Percentiles rank a stretch among this genome's conserved stretches.
These are phyloP conservation scores for Cicer bijugum DNA, from an alignment of 306 rosid species.

Conservation along the genomic window DNA sequence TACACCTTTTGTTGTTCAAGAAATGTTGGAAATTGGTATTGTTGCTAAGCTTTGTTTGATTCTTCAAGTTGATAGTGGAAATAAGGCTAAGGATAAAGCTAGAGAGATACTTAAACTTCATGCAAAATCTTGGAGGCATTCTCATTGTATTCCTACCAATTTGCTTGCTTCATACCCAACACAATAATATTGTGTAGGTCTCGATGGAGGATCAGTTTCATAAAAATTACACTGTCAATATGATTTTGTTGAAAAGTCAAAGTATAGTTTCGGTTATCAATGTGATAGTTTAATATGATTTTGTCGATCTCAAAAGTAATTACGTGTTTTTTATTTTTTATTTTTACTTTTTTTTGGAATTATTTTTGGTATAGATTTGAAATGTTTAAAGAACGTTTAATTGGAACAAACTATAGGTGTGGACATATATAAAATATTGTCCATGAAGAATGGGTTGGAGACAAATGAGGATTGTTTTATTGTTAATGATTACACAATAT, in stretches of 20 bases:
- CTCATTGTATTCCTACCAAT: conserved; percentile 62
- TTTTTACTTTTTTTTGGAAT: not conserved
- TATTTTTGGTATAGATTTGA: conserved; percentile 29
- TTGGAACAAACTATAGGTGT: not conserved
- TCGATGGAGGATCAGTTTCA: too few relatives aligned
- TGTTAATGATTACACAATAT: not conserved
- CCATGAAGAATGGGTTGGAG: not conserved
- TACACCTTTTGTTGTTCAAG: conserved; percentile 55
- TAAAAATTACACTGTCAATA: too few relatives aligned
- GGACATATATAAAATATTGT: conserved; percentile 19
- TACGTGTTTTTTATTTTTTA: not conserved
- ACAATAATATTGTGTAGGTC: too few relatives aligned
- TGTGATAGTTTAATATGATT: too few relatives aligned
- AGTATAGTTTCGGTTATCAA: too few relatives aligned
- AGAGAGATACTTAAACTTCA: conserved; percentile 74
- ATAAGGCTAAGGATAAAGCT: conserved; percentile 73
- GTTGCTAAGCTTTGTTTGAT: conserved; percentile 77
- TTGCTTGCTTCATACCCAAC: conserved; percentile 58
- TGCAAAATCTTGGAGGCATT: conserved; percentile 62
- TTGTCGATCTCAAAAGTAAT: not conserved
- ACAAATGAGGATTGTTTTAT: not conserved
- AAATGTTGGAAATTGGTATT: conserved; percentile 74
- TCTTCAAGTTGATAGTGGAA: conserved; percentile 72
- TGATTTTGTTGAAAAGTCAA: too few relatives aligned
- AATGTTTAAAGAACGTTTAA: not conserved